Evolutionary conservation across 129 eudicot genomes (phyloP).

Genomic region (Apium graveolens): DNA sequence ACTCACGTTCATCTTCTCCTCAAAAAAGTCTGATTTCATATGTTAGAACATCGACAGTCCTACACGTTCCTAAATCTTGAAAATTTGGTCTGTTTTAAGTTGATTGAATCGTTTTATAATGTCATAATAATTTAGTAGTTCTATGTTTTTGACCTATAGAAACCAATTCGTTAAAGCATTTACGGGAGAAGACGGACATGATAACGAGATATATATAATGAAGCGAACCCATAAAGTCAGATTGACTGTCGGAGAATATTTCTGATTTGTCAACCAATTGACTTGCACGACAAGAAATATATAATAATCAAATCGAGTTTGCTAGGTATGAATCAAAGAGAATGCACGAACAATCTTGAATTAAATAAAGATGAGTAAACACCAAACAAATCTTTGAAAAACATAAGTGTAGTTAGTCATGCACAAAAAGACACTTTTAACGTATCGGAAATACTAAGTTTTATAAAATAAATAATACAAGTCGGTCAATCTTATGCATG

Average conservation of each 20-base stretch:
- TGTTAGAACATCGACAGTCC: background rate
- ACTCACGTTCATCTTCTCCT: background rate
- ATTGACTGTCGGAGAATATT: background rate
- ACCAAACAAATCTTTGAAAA: background rate
- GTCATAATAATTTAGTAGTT: too few species aligned
- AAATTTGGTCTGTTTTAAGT: background rate
- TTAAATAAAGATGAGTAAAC: background rate
- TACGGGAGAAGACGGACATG: too few species aligned
- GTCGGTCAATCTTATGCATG: background rate
- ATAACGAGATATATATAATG: background rate
- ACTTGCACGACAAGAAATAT: background rate
- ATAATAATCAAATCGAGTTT: background rate
- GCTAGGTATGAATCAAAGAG: background rate
- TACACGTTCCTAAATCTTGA: background rate
- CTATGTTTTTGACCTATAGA: too few species aligned
- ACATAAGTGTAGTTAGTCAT: background rate
- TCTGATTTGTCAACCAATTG: conserved; percentile 1
- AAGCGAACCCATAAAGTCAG: background rate
- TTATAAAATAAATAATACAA: too few species aligned
- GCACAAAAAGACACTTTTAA: background rate
- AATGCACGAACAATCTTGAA: background rate
- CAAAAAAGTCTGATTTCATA: background rate
- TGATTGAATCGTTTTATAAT: background rate
- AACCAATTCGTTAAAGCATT: too few species aligned
- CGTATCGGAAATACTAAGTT: too few species aligned